Evolutionary conservation across 202 grass and related monocot genomes (phyloP).

Genomic region (Carex sylvatica): DNA sequence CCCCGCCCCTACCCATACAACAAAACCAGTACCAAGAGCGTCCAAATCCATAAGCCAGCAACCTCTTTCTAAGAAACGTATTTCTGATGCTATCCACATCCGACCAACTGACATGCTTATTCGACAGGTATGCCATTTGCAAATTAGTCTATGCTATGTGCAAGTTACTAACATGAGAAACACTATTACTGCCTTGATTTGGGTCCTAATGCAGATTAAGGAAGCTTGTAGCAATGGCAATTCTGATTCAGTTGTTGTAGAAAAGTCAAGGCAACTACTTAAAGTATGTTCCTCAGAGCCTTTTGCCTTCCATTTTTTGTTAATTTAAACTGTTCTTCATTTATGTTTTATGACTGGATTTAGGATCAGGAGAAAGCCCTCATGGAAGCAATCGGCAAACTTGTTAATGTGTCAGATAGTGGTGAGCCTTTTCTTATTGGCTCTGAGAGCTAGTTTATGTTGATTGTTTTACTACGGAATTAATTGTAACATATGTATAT

Average conservation of each 20-base stretch:
- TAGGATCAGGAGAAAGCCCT: constrained; percentile 63
- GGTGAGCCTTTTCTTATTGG: constrained; percentile 17
- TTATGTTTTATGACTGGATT: constrained; percentile 19
- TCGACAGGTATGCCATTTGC: not conserved
- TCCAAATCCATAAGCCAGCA: not conserved
- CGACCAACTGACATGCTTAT: constrained; percentile 15
- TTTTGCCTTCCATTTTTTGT: not conserved
- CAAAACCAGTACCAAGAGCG: not conserved
- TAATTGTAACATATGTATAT: not conserved
- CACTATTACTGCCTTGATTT: not conserved
- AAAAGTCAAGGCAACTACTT: constrained; percentile 44
- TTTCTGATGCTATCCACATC: constrained; percentile 13
- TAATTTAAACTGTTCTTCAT: constrained; percentile 20
- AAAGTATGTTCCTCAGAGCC: constrained; percentile 37
- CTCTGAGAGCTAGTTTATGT: not conserved
- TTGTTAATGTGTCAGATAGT: constrained; percentile 41
- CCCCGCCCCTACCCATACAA: not conserved
- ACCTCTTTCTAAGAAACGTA: constrained; percentile 3
- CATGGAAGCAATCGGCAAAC: constrained; percentile 46
- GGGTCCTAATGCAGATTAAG: constrained; percentile 36
- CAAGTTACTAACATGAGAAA: not conserved
- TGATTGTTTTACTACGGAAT: not conserved
- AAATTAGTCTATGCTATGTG: not conserved
- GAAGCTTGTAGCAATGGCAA: constrained; percentile 37
- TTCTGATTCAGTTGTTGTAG: constrained; percentile 46